phyloP scores from a whole-genome alignment of 257 asterid genomes.

The Pogostemon cablin region DNA sequence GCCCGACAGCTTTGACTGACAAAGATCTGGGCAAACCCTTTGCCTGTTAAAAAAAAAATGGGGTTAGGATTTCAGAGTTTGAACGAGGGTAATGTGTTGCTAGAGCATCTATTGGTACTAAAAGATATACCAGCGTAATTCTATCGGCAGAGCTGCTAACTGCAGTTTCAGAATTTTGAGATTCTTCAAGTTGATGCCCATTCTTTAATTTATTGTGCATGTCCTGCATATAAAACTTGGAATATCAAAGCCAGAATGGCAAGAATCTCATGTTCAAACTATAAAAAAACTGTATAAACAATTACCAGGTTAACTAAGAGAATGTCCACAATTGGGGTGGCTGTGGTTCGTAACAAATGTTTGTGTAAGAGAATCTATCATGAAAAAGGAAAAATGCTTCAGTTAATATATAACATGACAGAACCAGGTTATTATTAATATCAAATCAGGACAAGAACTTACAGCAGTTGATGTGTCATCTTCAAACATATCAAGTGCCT shows the following conservation, averaged over 20 bases:
- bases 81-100: conserved; percentile 29
- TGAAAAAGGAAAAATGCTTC: conserved; percentile 27
- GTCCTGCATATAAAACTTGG: conserved; percentile 55
- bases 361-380: conserved; percentile 78
- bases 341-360: conserved; percentile 85
- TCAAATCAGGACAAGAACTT: conserved; percentile 40
- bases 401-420: conserved; percentile 6
- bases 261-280: conserved; percentile 28
- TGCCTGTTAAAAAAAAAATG: conserved; percentile 52
- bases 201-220: conserved; percentile 66
- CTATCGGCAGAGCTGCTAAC: conserved; percentile 71
- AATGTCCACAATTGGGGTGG: conserved; percentile 70
- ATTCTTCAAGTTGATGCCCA: conserved; percentile 75
- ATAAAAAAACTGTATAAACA: conserved; percentile 18
- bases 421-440: conserved; percentile 2
- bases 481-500: conserved; percentile 92
- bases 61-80: conserved; percentile 21
- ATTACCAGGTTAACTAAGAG: conserved; percentile 80
- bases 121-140: conserved; percentile 58
- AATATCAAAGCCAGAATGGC: conserved; percentile 27
- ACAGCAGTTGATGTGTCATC: conserved; percentile 86
- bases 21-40: conserved; percentile 69
- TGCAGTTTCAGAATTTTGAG: conserved; percentile 57
- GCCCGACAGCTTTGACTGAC: conserved; percentile 61
- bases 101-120: conserved; percentile 25